Evolutionary conservation across 768 basidiomycete genomes (phyloP).

Genomic region (Symmetrospora coprosmae): DNA sequence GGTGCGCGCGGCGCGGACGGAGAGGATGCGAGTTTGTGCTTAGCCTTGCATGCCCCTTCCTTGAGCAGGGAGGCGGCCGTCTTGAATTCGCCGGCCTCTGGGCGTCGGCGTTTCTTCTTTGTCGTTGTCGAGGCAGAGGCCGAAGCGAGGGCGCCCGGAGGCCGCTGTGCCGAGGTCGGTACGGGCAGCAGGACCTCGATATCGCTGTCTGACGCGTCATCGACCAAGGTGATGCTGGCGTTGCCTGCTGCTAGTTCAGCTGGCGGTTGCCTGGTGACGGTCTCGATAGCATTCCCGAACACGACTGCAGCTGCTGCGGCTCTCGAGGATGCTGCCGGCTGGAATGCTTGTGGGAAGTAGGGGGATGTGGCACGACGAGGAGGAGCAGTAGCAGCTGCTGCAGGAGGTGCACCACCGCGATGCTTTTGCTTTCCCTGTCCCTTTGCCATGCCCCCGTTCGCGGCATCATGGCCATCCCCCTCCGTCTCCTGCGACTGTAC

Average conservation of each 20-base stretch:
- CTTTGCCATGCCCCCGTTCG: no score
- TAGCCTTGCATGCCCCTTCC: background rate
- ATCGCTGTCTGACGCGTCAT: background rate
- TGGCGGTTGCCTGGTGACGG: background rate
- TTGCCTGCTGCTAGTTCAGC: background rate
- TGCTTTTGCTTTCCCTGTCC: no score
- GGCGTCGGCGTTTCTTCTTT: background rate
- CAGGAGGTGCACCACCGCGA: no score
- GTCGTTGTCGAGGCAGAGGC: background rate
- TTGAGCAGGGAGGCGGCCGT: slow-evolving; percentile 14
- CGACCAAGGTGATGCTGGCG: background rate
- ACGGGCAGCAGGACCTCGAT: slow-evolving; percentile 3
- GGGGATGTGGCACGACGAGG: no score
- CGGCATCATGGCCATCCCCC: no score
- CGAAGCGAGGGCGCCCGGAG: background rate
- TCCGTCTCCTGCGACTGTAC: no score
- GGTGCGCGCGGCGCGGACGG: no score
- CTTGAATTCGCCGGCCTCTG: background rate
- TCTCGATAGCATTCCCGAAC: no score
- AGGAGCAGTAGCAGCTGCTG: no score
- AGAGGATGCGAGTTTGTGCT: background rate
- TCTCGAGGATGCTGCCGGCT: no score
- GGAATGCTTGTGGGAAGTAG: no score
- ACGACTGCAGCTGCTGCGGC: no score
- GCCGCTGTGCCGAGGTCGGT: background rate